A percentile compares a stretch with the other conserved stretches of the same genome.
Conservation (phyloP, 2,329 filamentous ascomycete genomes). For the Lithohypha guttulata region DNA sequence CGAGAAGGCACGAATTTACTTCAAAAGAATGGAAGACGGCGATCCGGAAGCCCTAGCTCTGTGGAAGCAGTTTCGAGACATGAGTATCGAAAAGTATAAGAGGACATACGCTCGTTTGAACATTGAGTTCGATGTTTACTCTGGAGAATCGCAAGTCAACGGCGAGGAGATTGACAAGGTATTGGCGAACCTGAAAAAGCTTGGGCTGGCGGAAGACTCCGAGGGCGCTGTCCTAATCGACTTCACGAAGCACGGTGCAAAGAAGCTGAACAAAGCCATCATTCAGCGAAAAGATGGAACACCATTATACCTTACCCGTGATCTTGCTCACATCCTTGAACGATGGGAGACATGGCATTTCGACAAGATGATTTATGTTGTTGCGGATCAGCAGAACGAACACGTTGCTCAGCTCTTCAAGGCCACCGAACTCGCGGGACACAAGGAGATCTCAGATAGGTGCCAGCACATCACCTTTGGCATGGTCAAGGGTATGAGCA, state of each 20-base stretch:
- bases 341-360: conserved; percentile 52
- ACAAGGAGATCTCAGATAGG: conserved; percentile 47
- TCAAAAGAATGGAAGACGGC: conserved; percentile 58
- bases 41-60: conserved; percentile 48
- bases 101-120: conserved; percentile 54
- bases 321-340: conserved; percentile 56
- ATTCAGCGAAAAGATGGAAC: conserved; percentile 58
- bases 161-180: conserved; percentile 52
- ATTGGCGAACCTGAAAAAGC: conserved; percentile 47
- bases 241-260: conserved; percentile 55
- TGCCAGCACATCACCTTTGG: conserved; percentile 57
- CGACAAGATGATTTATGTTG: conserved; percentile 59
- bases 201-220: conserved; percentile 51
- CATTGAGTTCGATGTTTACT: conserved; percentile 56
- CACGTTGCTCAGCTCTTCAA: conserved; percentile 57
- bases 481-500: conserved; percentile 56
- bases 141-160: conserved; percentile 58
- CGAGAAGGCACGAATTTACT: conserved; percentile 42
- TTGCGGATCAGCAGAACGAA: conserved; percentile 54
- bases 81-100: conserved; percentile 55
- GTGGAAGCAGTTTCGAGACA: conserved; percentile 53
- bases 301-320: conserved; percentile 57
- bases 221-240: conserved; percentile 60
- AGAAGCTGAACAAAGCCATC: conserved; percentile 57
- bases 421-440: conserved; percentile 51